Percentiles rank a stretch among this genome's conserved stretches.
phyloP scores from a whole-genome alignment of 306 rosid genomes.

The Hippophae gyantsensis region DNA sequence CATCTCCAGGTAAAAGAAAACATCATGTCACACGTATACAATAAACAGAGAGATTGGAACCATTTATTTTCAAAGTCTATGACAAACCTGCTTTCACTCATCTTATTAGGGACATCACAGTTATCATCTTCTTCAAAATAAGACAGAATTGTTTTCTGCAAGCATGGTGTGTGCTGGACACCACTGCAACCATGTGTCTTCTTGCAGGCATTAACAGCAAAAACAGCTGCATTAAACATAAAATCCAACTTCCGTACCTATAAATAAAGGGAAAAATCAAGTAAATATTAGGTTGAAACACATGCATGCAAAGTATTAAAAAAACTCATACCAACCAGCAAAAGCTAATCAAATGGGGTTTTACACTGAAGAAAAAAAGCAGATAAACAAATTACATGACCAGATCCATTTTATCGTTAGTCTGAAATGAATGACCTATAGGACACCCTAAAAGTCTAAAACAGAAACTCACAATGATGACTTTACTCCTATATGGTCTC shows the following conservation, averaged over 20 bases:
- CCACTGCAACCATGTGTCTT: slow-evolving; percentile 54
- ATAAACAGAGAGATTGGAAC: background rate
- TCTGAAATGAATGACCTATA: background rate
- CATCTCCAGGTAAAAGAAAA: slow-evolving; percentile 7
- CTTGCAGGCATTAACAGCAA: slow-evolving; percentile 49
- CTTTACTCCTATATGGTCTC: background rate
- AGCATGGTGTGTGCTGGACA: slow-evolving; percentile 61
- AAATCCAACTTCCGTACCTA: slow-evolving; percentile 80
- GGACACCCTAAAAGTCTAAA: background rate
- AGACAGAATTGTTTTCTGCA: slow-evolving; percentile 59
- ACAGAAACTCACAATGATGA: background rate
- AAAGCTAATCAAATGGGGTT: slow-evolving; percentile 5
- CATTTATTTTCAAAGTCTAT: slow-evolving; percentile 4
- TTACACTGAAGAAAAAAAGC: background rate
- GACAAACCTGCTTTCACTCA: slow-evolving; percentile 65
- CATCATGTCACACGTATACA: background rate
- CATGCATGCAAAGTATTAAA: background rate
- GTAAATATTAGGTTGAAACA: background rate
- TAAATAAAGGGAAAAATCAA: slow-evolving; percentile 18
- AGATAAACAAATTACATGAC: background rate
- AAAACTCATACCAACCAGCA: background rate
- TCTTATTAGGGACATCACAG: slow-evolving; percentile 40
- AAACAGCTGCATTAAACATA: slow-evolving; percentile 62
- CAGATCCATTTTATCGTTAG: background rate
- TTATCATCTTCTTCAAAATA: slow-evolving; percentile 59